Percentiles rank a stretch among this genome's conserved stretches.
phyloP scores from a whole-genome alignment of 2,329 filamentous ascomycete species.

The Periconia sp. region DNA sequence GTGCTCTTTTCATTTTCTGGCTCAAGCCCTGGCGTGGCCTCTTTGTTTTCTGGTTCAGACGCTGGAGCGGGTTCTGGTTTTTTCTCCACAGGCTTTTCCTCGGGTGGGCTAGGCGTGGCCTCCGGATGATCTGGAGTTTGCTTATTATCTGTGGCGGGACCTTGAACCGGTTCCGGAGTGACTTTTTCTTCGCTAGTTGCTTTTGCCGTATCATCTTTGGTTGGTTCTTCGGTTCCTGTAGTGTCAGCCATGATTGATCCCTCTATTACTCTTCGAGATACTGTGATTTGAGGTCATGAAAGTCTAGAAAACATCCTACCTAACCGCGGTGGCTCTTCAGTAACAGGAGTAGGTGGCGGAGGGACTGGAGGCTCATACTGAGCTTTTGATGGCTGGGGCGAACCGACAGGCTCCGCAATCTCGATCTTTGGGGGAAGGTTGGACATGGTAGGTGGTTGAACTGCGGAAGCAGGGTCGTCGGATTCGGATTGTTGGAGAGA shows the following conservation, averaged over 20 bases:
- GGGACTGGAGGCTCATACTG: slow-evolving; percentile 11
- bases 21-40: slow-evolving; percentile 1
- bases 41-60: slow-evolving; percentile 3
- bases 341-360: slow-evolving; percentile 15
- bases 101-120: neutral
- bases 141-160: slow-evolving; percentile 5
- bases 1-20: neutral
- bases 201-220: no score
- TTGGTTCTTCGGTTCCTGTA: slow-evolving; percentile 11
- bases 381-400: slow-evolving; percentile 1
- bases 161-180: slow-evolving; percentile 4
- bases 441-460: slow-evolving; percentile 10
- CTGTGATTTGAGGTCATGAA: neutral
- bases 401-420: slow-evolving; percentile 7
- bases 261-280: slow-evolving; percentile 7
- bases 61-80: slow-evolving; percentile 6
- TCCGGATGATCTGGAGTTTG: slow-evolving; percentile 5
- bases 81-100: slow-evolving; percentile 2
- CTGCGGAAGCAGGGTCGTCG: slow-evolving; percentile 8
- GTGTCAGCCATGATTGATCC: slow-evolving; percentile 13
- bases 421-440: slow-evolving; percentile 8
- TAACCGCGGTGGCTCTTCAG: slow-evolving; percentile 11
- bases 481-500: slow-evolving; percentile 12
- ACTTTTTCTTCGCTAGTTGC: no score
- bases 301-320: slow-evolving; percentile 4